These are phyloP conservation scores for Aspergillus funiculosus DNA, from an alignment of 495 filamentous ascomycete genomes.

Conservation along the genomic window DNA sequence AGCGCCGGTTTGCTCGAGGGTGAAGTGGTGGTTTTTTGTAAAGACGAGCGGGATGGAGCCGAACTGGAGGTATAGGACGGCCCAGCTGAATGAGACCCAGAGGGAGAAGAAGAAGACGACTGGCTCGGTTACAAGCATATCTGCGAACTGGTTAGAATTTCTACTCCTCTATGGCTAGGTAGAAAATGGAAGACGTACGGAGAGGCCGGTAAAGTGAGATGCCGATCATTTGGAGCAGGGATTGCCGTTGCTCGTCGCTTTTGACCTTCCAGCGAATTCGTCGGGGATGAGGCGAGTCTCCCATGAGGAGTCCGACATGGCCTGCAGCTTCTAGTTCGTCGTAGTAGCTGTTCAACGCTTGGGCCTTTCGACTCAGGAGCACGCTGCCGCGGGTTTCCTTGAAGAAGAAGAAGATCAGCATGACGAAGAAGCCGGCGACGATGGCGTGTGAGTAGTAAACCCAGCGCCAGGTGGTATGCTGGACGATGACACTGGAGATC, in stretches of 20 bases:
- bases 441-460: slow-evolving; percentile 86
- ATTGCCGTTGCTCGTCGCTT: slow-evolving; percentile 72
- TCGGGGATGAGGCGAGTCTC: slow-evolving; percentile 35
- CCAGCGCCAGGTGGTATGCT: slow-evolving; percentile 73
- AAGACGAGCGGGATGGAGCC: slow-evolving; percentile 76
- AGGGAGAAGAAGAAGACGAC: slow-evolving; percentile 93
- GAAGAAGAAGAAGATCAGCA: slow-evolving; percentile 60
- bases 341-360: slow-evolving; percentile 72
- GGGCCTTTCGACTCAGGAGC: slow-evolving; percentile 71
- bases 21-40: slow-evolving; percentile 61
- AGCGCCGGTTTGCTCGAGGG: slow-evolving; percentile 57
- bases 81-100: slow-evolving; percentile 90
- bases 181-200: slow-evolving; percentile 31
- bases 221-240: slow-evolving; percentile 62
- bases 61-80: slow-evolving; percentile 80
- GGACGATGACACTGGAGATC: slow-evolving; percentile 62
- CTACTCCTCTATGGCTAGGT: neutral
- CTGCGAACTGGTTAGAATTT: slow-evolving; percentile 19
- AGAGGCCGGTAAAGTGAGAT: slow-evolving; percentile 75
- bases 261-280: slow-evolving; percentile 82
- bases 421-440: slow-evolving; percentile 55
- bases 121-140: slow-evolving; percentile 81
- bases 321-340: slow-evolving; percentile 62
- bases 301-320: slow-evolving; percentile 55
- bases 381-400: slow-evolving; percentile 82